Conservation (phyloP, 768 basidiomycete genomes). For the Hirschioporus abietinus region DNA sequence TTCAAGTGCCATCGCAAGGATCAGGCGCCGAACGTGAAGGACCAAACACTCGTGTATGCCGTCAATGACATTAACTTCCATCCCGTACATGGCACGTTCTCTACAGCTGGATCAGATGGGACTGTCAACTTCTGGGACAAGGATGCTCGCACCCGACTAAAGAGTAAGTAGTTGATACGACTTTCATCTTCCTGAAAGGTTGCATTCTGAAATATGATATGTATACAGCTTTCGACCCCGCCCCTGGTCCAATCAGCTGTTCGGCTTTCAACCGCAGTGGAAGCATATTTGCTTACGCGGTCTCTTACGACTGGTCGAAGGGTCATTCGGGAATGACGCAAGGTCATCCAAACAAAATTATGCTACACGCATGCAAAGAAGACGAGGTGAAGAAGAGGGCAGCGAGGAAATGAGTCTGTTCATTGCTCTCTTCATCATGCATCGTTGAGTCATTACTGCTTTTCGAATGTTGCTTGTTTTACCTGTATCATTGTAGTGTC, state of each 20-base stretch:
- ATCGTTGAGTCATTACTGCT: neutral
- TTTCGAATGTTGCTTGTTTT: neutral
- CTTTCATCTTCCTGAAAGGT: slow-evolving; percentile 7
- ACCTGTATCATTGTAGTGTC: neutral
- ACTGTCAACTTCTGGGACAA: slow-evolving; percentile 95
- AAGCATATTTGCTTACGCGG: slow-evolving; percentile 84
- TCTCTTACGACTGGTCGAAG: slow-evolving; percentile 94
- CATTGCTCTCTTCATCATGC: neutral
- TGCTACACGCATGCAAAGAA: slow-evolving; percentile 81
- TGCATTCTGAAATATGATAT: slow-evolving; percentile 6
- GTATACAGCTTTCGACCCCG: slow-evolving; percentile 60
- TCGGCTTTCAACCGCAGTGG: slow-evolving; percentile 86
- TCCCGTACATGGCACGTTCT: slow-evolving; percentile 79
- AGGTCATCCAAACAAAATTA: slow-evolving; percentile 68
- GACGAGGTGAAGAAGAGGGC: slow-evolving; percentile 74
- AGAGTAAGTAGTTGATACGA: slow-evolving; percentile 49
- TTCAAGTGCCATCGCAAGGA: slow-evolving; percentile 81
- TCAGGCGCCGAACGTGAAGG: slow-evolving; percentile 47
- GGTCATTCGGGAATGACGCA: slow-evolving; percentile 82
- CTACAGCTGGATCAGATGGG: slow-evolving; percentile 79
- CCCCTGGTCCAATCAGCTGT: slow-evolving; percentile 71
- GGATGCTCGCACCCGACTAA: slow-evolving; percentile 85
- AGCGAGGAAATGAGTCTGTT: slow-evolving; percentile 25
- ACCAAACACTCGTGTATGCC: slow-evolving; percentile 67
- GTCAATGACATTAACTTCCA: slow-evolving; percentile 89